Evolutionary conservation across 176 grass and related monocot genomes (phyloP), one percentile per base, ranked within the genome.

Genomic region (Avena sativa): DNA sequence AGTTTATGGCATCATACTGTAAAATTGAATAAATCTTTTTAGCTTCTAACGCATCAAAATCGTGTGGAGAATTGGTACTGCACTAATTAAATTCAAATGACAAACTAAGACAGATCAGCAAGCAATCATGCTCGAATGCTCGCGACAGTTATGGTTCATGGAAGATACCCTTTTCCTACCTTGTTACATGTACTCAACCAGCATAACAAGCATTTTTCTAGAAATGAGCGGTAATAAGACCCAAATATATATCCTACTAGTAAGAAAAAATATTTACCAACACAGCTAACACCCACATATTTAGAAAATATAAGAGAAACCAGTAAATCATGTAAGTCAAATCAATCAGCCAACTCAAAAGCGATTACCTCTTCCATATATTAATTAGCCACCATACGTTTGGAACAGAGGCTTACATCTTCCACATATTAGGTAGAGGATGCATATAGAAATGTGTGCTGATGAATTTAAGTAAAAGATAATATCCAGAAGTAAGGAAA

Each of bases 1-100:
- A 66, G 61, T 89, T 57, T 23, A 58, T 82, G 68, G 77, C 52
- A 15, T 72, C 64, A 32, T 71, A 64, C 12, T 12, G 57, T 57
- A 8, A 19, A 57, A 57, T 16, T 5, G 17, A 57, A 20, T 19
- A 57, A 2, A 57, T 5, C 55, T 8, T 57, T 20, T 57, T 57
- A 57, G 5, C 5, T 20, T 20, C 5, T 19, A 57, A 57, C 19
- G 5, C 5, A 20, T 57, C 55, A 57, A 5, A 57, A 19, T 57
- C 56, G 9, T 58, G 56, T 20, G 56, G 5, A 20, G 17, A 58
- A 58, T 20, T 58, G 8, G 56, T 20, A 19, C 17, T 58, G 56
- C 56, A 58, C 56, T 58, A 58, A 58, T 7, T 8, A 58, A 58
- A 20, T 58, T 19, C 17, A 58, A 58, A 20, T 20, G 56, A 20